phyloP scores from a whole-genome alignment of 352 stramenopile species.

The Phytophthora chlamydospora region DNA sequence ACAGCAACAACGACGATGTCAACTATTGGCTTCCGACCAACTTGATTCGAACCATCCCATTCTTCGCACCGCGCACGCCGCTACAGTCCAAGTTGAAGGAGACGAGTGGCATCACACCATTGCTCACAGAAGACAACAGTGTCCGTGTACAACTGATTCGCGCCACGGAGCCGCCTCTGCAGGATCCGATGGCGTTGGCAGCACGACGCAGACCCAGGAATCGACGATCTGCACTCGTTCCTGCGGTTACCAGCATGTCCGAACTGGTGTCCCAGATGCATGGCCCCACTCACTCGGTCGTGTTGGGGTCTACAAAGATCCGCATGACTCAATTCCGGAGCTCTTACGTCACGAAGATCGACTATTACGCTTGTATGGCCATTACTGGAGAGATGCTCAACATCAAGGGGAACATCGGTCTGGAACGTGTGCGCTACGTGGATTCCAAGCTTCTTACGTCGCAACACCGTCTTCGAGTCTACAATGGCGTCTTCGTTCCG shows the following conservation, averaged over 20 bases:
- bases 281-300: conserved; percentile 45
- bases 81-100: conserved; percentile 81
- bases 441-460: conserved; percentile 70
- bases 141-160: conserved; percentile 81
- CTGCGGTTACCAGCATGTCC: conserved; percentile 27
- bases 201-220: conserved; percentile 35
- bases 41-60: conserved; percentile 77
- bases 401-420: conserved; percentile 82
- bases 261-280: conserved; percentile 50
- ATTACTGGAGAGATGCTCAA: conserved; percentile 84
- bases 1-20: conserved; percentile 11
- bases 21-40: conserved; percentile 84
- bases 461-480: conserved; percentile 64
- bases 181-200: conserved; percentile 47
- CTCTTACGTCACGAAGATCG: conserved; percentile 85
- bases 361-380: conserved; percentile 86
- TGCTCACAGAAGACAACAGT: conserved; percentile 75
- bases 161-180: conserved; percentile 70
- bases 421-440: conserved; percentile 79
- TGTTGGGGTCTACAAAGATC: conserved; percentile 77
- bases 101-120: conserved; percentile 66
- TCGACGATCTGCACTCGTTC: conserved; percentile 50
- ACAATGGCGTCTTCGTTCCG: conserved; percentile 76
- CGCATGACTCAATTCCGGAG: conserved; percentile 83
- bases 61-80: conserved; percentile 75